Evolutionary conservation across 495 filamentous ascomycete genomes (phyloP), one percentile per base, ranked within the genome.

Genomic region (Pyrenula massariospora): DNA sequence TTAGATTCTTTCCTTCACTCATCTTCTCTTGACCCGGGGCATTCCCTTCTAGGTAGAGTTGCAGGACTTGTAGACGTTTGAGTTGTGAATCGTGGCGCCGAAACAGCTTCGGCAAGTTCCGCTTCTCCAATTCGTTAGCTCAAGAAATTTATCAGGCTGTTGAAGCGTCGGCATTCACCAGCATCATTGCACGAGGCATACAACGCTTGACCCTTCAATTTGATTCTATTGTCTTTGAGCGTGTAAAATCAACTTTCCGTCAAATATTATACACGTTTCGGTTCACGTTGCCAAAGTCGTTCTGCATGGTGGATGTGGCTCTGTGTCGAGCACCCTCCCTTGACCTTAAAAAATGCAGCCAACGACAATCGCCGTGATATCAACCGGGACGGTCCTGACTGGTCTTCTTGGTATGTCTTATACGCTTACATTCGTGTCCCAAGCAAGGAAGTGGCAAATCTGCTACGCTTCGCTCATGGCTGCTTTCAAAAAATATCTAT

Each of bases 331-430:
- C n/a, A n/a, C n/a, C n/a, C n/a, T n/a, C n/a, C n/a, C n/a, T n/a
- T n/a, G n/a, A n/a, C n/a, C n/a, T n/a, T n/a, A n/a, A n/a, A 71
- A 62, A 58, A 83, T 82, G 76, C 74, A 82, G 63, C 80, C 87
- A 54, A 82, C 85, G 53, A 89, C 85, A 56, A 75, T 93, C 70
- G 78, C 86, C 61, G 82, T 86, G 62, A 82, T 84, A 60, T 81
- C 84, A 23, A 80, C 84, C 60, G 89, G 87, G 69, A 85, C 84
- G 21, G 65, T 89, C 56, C 74, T 86, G 47, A 87, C 88, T 47
- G 88, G 89, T 58, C 65, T 90, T 49, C 67, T 95, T 57, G 87
- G 87, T 91, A 79, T 63, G 79, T 62, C 56, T 47, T 56, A 24
- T 56, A 52, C 24, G n/a, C n/a, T n/a, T n/a, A n/a, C n/a, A n/a